Percentiles rank a stretch among this genome's conserved stretches.
phyloP scores from a whole-genome alignment of 2,329 filamentous ascomycete genomes.

The Zasmidium citrigriseum region DNA sequence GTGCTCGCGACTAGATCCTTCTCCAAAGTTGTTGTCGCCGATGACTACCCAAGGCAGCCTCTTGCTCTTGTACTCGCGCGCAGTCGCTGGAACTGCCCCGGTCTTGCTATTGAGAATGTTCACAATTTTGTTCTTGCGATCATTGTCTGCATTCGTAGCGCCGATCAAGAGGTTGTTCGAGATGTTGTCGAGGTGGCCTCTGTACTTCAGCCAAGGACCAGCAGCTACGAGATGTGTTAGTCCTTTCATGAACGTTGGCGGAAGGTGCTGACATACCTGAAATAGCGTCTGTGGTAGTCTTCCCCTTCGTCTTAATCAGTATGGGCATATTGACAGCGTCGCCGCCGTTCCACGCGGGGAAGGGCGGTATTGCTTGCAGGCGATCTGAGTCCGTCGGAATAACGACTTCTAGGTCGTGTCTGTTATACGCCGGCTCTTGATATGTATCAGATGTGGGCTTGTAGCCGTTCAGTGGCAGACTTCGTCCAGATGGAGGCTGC shows the following conservation, averaged over 20 bases:
- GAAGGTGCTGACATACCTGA: constrained; percentile 9
- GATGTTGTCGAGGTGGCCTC: constrained; percentile 98
- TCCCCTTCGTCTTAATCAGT: constrained; percentile 93
- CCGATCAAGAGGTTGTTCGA: constrained; percentile 99
- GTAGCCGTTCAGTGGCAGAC: constrained; percentile 62
- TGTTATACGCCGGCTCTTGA: constrained; percentile 54
- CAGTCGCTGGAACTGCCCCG: constrained; percentile 87
- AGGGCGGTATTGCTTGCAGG: constrained; percentile 87
- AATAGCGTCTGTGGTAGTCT: constrained; percentile 42
- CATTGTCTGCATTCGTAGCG: constrained; percentile 93
- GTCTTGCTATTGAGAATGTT: constrained; percentile 83
- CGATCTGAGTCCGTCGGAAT: constrained; percentile 90
- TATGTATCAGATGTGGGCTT: background rate
- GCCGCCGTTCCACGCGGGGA: constrained; percentile 80
- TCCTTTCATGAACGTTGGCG: background rate
- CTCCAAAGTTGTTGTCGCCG: constrained; percentile 99
- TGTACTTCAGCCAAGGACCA: constrained; percentile 97
- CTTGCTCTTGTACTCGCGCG: constrained; percentile 97
- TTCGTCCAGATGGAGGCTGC: constrained; percentile 73
- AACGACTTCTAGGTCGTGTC: constrained; percentile 69
- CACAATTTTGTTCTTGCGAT: constrained; percentile 95
- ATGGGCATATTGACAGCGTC: constrained; percentile 82
- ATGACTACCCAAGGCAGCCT: constrained; percentile 96
- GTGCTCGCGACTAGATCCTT: constrained; percentile 96
- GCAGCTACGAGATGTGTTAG: constrained; percentile 63